A percentile compares a stretch with the other conserved stretches of the same genome.
Conservation (phyloP, 257 asterid genomes). For the Solanum stenotomum region DNA sequence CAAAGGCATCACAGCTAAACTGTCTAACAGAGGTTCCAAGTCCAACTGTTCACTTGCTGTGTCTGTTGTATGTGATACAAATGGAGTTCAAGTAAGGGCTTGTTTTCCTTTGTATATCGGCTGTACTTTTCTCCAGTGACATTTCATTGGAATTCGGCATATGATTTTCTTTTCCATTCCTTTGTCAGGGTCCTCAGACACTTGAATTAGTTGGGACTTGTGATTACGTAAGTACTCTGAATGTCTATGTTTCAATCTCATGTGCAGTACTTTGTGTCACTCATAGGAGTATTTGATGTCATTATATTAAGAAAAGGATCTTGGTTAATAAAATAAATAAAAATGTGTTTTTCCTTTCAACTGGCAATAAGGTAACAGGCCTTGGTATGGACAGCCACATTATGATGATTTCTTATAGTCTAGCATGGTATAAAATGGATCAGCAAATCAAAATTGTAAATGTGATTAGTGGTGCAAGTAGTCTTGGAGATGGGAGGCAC, state of each 20-base stretch:
- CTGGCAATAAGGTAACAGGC: not conserved
- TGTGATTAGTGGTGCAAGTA: not conserved
- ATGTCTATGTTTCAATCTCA: not conserved
- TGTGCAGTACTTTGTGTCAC: not conserved
- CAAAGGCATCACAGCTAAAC: conserved; percentile 56
- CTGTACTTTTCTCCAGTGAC: not conserved
- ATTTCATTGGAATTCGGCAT: not conserved
- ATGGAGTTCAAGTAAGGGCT: conserved; percentile 52
- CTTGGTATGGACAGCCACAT: not conserved
- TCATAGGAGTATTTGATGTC: too few relatives aligned
- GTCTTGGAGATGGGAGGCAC: not conserved
- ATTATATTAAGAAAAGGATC: not conserved
- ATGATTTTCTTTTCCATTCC: conserved; percentile 1
- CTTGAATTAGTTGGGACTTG: conserved; percentile 57
- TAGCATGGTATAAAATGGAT: not conserved
- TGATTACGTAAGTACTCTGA: conserved; percentile 60
- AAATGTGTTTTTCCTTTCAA: not conserved
- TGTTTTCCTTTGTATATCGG: conserved; percentile 3
- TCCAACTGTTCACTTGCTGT: conserved; percentile 79
- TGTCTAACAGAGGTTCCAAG: conserved; percentile 41
- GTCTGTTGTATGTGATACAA: conserved; percentile 62
- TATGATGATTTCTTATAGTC: not conserved
- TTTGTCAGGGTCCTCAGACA: conserved; percentile 56
- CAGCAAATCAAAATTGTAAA: not conserved
- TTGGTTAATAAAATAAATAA: not conserved